phyloP scores from a whole-genome alignment of 2,329 filamentous ascomycete species.

The Aspergillus sp. region DNA sequence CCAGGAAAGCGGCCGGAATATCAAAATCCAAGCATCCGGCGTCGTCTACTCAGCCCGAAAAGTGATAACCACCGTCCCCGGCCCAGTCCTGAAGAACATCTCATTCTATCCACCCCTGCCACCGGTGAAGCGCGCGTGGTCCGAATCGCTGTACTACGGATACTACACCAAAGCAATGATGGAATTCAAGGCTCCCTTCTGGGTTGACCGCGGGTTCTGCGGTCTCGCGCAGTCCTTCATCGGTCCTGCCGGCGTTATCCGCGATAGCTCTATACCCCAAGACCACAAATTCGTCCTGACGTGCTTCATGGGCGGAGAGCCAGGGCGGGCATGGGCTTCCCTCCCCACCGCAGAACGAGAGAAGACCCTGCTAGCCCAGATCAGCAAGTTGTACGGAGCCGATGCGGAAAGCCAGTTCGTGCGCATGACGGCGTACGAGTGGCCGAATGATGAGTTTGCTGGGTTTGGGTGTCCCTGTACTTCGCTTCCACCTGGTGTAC shows the following conservation, averaged over 20 bases:
- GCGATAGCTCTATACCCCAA: slow-evolving; percentile 43
- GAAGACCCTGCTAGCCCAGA: slow-evolving; percentile 13
- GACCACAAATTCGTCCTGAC: slow-evolving; percentile 35
- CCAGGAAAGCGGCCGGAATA: background rate
- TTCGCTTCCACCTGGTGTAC: slow-evolving; percentile 38
- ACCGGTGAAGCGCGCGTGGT: slow-evolving; percentile 35
- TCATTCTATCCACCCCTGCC: slow-evolving; percentile 51
- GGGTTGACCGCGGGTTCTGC: slow-evolving; percentile 46
- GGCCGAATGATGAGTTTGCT: slow-evolving; percentile 39
- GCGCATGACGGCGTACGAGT: slow-evolving; percentile 36
- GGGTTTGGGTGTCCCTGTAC: slow-evolving; percentile 45
- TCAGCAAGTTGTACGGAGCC: slow-evolving; percentile 12
- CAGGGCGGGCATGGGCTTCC: slow-evolving; percentile 34
- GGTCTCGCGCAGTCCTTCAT: slow-evolving; percentile 48
- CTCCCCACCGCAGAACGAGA: slow-evolving; percentile 9
- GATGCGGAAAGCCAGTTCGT: slow-evolving; percentile 25
- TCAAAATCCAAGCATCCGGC: background rate
- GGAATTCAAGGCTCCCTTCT: slow-evolving; percentile 46
- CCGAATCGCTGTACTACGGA: slow-evolving; percentile 41
- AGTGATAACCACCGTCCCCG: slow-evolving; percentile 53
- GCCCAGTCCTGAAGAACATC: slow-evolving; percentile 48
- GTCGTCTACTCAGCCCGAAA: slow-evolving; percentile 39
- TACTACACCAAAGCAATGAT: slow-evolving; percentile 55
- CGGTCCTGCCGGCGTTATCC: slow-evolving; percentile 48
- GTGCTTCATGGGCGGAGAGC: slow-evolving; percentile 41